Percentiles rank a stretch among this genome's conserved stretches.
These are phyloP conservation scores for Sporobolomyces roseus DNA, from an alignment of 768 basidiomycete genomes.

Conservation along the genomic window DNA sequence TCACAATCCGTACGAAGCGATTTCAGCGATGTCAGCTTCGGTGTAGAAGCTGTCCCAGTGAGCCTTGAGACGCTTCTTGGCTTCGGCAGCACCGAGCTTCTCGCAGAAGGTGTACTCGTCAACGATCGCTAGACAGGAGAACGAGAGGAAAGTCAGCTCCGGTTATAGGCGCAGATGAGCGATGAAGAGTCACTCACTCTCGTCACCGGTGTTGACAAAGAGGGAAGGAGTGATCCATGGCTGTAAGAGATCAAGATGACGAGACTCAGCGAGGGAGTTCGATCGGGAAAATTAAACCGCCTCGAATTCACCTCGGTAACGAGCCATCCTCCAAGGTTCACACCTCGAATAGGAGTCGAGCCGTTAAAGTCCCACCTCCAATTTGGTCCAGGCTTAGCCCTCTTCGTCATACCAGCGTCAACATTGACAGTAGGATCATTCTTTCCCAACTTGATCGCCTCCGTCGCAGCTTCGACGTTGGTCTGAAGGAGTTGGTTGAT, in stretches of 20 bases:
- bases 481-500: background rate
- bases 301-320: conserved; percentile 55
- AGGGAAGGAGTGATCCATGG: conserved; percentile 76
- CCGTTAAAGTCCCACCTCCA: conserved; percentile 8
- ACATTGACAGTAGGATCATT: conserved; percentile 4
- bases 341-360: conserved; percentile 63
- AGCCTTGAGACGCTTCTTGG: conserved; percentile 40
- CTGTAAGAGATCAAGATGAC: background rate
- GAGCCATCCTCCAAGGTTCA: conserved; percentile 72
- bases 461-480: background rate
- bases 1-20: conserved; percentile 13
- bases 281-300: too few relatives aligned
- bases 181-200: background rate
- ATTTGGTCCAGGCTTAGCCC: background rate
- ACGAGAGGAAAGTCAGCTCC: background rate
- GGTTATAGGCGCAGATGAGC: background rate
- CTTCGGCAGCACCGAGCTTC: conserved; percentile 30
- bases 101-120: conserved; percentile 39
- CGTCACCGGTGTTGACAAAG: conserved; percentile 65
- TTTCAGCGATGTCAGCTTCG: conserved; percentile 47
- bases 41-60: conserved; percentile 51
- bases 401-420: background rate
- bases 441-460: conserved; percentile 11
- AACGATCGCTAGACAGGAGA: conserved; percentile 8
- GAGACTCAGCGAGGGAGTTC: conserved; percentile 46